Percentiles rank a stretch among this genome's conserved stretches.
phyloP scores from a whole-genome alignment of 164 flowering plant genomes.

The Umbilicus rupestris region DNA sequence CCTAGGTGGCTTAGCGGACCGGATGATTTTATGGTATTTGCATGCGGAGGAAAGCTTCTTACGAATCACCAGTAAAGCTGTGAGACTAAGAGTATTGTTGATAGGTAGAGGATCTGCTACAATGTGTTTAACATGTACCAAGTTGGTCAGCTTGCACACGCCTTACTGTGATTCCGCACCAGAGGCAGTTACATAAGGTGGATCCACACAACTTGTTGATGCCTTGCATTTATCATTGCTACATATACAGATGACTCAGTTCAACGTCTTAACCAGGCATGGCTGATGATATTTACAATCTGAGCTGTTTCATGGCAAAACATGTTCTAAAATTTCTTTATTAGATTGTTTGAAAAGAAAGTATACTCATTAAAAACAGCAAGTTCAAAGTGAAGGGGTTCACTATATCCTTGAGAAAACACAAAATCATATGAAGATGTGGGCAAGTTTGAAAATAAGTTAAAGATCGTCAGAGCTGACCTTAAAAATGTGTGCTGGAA shows the following conservation, averaged over 20 bases:
- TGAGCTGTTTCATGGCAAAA: neutral
- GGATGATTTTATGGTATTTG: constrained; percentile 80
- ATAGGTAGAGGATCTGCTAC: constrained; percentile 54
- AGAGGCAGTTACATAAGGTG: constrained; percentile 64
- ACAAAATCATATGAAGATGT: neutral
- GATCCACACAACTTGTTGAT: neutral
- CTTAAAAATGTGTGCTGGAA: neutral
- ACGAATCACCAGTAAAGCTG: constrained; percentile 41
- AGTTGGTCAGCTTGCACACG: constrained; percentile 81
- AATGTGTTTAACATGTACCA: constrained; percentile 60
- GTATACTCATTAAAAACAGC: no score
- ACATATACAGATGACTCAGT: neutral
- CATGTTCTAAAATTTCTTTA: neutral
- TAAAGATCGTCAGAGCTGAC: neutral
- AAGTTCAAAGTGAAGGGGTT: no score
- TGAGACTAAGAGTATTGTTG: constrained; percentile 47
- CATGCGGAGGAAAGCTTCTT: constrained; percentile 72
- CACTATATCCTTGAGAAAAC: neutral
- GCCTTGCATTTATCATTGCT: neutral
- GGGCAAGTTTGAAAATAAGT: neutral
- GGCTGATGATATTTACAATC: neutral
- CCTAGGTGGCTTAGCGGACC: constrained; percentile 82
- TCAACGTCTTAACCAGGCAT: neutral
- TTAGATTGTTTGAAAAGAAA: no score
- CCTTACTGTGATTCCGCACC: constrained; percentile 95